Evolutionary conservation across 352 stramenopile species (phyloP).

Genomic region (Phytophthora parvispora): DNA sequence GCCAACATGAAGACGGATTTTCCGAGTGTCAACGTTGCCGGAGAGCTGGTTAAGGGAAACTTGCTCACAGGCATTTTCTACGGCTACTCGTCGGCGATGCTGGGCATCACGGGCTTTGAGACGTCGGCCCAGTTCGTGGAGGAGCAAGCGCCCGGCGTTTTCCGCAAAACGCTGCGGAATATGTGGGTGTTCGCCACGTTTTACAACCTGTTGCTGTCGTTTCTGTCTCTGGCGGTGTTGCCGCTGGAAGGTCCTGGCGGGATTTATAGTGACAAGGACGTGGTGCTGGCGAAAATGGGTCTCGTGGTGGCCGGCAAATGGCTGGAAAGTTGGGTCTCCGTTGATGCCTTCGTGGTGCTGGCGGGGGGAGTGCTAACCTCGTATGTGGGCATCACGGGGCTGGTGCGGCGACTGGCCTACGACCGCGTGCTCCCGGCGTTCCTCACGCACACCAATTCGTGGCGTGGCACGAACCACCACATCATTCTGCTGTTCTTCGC

Average conservation of each 20-base stretch:
- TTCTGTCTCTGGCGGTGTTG: constrained; percentile 86
- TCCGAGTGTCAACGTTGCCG: constrained; percentile 53
- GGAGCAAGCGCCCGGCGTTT: constrained; percentile 88
- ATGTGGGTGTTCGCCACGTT: constrained; percentile 91
- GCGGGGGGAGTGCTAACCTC: constrained; percentile 89
- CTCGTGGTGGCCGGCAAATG: constrained; percentile 54
- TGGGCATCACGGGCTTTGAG: constrained; percentile 94
- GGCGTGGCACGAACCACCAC: constrained; percentile 86
- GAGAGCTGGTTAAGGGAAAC: constrained; percentile 60
- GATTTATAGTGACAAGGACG: constrained; percentile 77
- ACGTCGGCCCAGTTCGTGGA: constrained; percentile 94
- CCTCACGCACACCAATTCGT: constrained; percentile 70
- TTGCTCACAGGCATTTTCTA: constrained; percentile 79
- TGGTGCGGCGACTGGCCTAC: constrained; percentile 83
- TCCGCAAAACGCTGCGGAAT: constrained; percentile 80
- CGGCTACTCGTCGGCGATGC: constrained; percentile 87
- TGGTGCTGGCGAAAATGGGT: constrained; percentile 86
- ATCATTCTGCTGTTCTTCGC: constrained; percentile 89
- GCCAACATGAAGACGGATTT: constrained; percentile 80
- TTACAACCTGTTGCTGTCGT: constrained; percentile 90
- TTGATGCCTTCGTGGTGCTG: constrained; percentile 93
- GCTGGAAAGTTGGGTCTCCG: constrained; percentile 77
- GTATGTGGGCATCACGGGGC: constrained; percentile 92
- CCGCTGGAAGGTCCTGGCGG: constrained; percentile 65
- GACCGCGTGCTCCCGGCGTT: constrained; percentile 79